Evolutionary conservation across 805 yeast genomes (phyloP), one percentile per base, ranked within the genome.

Genomic region (Lipomyces sp.): DNA sequence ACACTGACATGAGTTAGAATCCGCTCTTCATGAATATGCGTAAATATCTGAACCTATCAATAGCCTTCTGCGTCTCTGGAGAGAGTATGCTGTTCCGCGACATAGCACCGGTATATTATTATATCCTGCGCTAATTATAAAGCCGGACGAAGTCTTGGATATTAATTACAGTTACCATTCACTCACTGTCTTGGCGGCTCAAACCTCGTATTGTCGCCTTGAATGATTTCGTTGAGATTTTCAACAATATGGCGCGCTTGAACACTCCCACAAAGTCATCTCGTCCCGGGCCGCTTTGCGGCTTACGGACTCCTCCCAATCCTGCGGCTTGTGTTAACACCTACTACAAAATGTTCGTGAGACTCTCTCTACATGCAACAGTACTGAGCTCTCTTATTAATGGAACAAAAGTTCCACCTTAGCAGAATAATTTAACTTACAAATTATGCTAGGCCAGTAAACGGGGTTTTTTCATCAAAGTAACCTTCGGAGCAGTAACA

Each of bases 1-100:
- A 60, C 24, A 10, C 63, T 61, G 53, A 42, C 18, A 2, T 42
- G 18, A 15, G 48, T 42, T 42, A 42, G 48, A 42, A 13, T 15
- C 24, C 24, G 15, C 24, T n/a, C 24, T 42, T 5, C 15, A n/a
- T 42, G n/a, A n/a, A 15, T 8, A 42, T 5, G 18, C 24, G 15
- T 42, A 18, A 15, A 42, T 13, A 42, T n/a, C 48, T n/a, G 15
- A 24, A 42, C 48, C 24, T 42, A 24, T 42, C 48, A 42, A 42
- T 15, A 15, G 48, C 48, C 48, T 42, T 42, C 18, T 42, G 48
- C 48, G 6, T n/a, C 8, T n/a, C 10, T 15, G n/a, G 48, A 42
- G 48, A n/a, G 8, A 42, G 48, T 42, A 42, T 24, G 3, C 48
- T 42, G n/a, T 42, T 42, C 48, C 48, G 15, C n/a, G 48, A 42